These are phyloP conservation scores for Camelina hispida DNA, from an alignment of 345 rosid species.

Conservation along the genomic window DNA sequence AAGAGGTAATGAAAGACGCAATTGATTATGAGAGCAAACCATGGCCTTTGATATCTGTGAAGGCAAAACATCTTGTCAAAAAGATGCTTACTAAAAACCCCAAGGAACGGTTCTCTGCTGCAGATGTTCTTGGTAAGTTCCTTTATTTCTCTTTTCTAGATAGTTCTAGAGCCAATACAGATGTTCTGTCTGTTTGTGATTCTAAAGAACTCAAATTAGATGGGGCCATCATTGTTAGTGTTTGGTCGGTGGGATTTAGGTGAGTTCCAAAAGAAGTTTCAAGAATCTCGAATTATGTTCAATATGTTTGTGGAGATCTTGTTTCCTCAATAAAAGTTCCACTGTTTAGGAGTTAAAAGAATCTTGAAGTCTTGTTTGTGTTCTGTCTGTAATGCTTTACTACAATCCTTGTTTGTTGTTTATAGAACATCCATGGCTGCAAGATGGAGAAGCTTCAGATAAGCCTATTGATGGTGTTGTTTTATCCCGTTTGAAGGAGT, in stretches of 20 bases:
- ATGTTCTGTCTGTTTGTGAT: not conserved
- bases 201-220: not conserved
- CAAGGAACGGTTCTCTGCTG: conserved; percentile 63
- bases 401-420: conserved; percentile 5
- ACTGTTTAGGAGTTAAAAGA: not conserved
- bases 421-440: conserved; percentile 84
- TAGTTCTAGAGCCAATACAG: not conserved
- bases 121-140: conserved; percentile 74
- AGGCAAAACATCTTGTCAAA: conserved; percentile 73
- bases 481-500: conserved; percentile 81
- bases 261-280: too few species aligned
- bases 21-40: conserved; percentile 68
- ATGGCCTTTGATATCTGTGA: conserved; percentile 70
- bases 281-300: too few species aligned
- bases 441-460: conserved; percentile 81
- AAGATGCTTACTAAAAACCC: conserved; percentile 78
- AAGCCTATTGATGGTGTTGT: conserved; percentile 73
- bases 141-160: not conserved
- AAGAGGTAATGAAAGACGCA: conserved; percentile 58
- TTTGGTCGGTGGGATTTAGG: not conserved
- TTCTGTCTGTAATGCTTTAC: conserved; percentile 11
- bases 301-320: too few species aligned
- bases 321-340: too few species aligned
- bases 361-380: conserved; percentile 10
- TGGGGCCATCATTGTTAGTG: not conserved